phyloP scores from a whole-genome alignment of 257 asterid genomes.

The Salvia hispanica region DNA sequence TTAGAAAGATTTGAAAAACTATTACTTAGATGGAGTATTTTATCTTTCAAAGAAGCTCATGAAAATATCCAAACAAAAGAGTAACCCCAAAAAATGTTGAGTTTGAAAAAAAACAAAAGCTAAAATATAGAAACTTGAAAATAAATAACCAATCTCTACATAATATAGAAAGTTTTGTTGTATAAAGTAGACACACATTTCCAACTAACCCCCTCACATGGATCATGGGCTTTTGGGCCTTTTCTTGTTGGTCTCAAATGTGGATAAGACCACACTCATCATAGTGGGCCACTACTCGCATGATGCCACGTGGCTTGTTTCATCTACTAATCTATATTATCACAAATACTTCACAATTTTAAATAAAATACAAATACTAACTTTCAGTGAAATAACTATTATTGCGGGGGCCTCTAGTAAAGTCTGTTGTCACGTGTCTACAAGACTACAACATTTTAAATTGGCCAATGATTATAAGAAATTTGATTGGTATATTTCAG shows the following conservation, averaged over 20 bases:
- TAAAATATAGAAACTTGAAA: not conserved
- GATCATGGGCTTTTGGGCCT: conserved; percentile 45
- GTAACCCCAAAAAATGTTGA: not conserved
- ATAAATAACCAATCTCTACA: not conserved
- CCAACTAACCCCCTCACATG: conserved; percentile 40
- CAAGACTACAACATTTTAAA: not conserved
- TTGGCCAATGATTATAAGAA: conserved; percentile 28
- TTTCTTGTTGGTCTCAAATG: conserved; percentile 36
- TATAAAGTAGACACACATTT: conserved; percentile 36
- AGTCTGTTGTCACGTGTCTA: conserved; percentile 22
- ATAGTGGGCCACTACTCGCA: conserved; percentile 30
- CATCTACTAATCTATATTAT: conserved; percentile 9
- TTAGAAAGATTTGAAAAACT: too few relatives aligned
- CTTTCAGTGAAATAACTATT: not conserved
- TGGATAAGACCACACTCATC: conserved; percentile 34
- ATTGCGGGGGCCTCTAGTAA: conserved; percentile 19
- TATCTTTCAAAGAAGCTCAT: too few relatives aligned
- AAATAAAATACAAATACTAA: conserved; percentile 1
- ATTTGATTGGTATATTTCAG: not conserved
- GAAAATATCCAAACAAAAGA: not conserved
- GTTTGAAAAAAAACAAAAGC: not conserved
- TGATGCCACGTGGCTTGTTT: conserved; percentile 52
- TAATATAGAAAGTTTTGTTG: conserved; percentile 8
- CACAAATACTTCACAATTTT: not conserved
- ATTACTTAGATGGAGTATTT: too few relatives aligned